Conservation (phyloP, 2,329 filamentous ascomycete genomes). For the Neopestalotiopsis rosae region DNA sequence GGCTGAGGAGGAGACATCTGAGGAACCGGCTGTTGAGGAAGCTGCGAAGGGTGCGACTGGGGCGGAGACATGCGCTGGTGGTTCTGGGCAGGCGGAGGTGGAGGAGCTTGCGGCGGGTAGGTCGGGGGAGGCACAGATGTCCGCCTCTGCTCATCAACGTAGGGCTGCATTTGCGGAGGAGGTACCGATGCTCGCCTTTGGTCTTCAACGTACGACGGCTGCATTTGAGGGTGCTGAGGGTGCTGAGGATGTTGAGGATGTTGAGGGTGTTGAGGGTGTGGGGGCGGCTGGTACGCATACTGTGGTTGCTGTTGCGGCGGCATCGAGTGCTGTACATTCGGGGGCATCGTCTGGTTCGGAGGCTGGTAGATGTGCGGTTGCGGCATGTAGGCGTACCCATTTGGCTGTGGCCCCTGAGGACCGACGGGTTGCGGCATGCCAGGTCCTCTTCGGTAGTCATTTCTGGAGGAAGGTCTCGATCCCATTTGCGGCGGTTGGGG, state of each 20-base stretch:
- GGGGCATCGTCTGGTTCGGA: conserved; percentile 46
- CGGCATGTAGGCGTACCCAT: conserved; percentile 83
- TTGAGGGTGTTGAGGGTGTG: conserved; percentile 31
- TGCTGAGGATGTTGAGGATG: conserved; percentile 22
- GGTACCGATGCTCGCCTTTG: conserved; percentile 56
- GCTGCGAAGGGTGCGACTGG: conserved; percentile 54
- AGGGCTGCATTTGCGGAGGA: conserved; percentile 65
- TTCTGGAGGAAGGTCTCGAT: conserved; percentile 81
- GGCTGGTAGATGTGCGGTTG: conserved; percentile 86
- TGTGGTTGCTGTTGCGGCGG: conserved; percentile 36
- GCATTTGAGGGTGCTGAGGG: conserved; percentile 57
- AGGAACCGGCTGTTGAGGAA: conserved; percentile 28
- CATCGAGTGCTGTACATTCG: conserved; percentile 48
- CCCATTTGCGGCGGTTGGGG: conserved; percentile 78
- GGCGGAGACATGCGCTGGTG: conserved; percentile 58
- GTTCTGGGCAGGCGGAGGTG: conserved; percentile 51
- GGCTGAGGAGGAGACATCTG: conserved; percentile 25
- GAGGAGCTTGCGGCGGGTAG: conserved; percentile 65
- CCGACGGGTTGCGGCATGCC: conserved; percentile 70
- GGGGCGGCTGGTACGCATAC: conserved; percentile 32
- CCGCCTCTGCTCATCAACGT: conserved; percentile 77
- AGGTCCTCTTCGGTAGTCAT: conserved; percentile 77
- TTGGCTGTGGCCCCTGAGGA: conserved; percentile 67
- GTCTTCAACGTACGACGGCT: conserved; percentile 73
- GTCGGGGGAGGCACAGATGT: conserved; percentile 72